Base-by-base conservation (phyloP, 371 early-diverging fungal genomes). In the Mortierella sp. region DNA sequence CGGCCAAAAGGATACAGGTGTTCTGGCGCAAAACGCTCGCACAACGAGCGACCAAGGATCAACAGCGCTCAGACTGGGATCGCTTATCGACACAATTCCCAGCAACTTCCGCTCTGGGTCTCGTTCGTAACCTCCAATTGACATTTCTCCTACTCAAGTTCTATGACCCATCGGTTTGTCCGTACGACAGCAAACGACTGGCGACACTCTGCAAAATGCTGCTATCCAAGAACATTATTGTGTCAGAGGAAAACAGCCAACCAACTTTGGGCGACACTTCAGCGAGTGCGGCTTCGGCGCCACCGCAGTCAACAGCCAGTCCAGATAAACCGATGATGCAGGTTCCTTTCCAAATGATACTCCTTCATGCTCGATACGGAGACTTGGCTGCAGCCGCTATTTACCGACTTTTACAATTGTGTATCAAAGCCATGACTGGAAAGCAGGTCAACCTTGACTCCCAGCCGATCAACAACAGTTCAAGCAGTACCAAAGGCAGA, bases 1-100 rank as follows among this genome's bases (percentile, higher is more conserved):
- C 77, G 1, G 69, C 62, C 12, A 27, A 17, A 25, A 39, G 62
- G 48, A 68, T 76, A 64, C 77, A 76, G 34, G 9, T 13, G 19
- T 49, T 48, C 28, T 69, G 65, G 62, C 57, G 61, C 3, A 14
- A 54, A 22, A 24, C 28, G 5, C 58, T 27, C 24, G 40, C 58
- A 21, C 55, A 44, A 34, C 52, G 28, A 3, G 27, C 25, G 5
- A n/a, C 37, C 17, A 60, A 53, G 25, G 51, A 53, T 40, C 58
- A 40, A 12, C 70, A 64, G 37, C 77, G 77, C 2, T 16, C 41
- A 0, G 77, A 76, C 59, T 76, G 77, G 77, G 77, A 76, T 60
- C 10, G 17, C 19, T 28, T 68, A 7, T 39, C 65, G 7, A 29
- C 57, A 3, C 47, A 41, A 12, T 16, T 60, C 3, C 66, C 69